Conservation (phyloP, 148 eudicot species). For the Amaranthus cruentus region DNA sequence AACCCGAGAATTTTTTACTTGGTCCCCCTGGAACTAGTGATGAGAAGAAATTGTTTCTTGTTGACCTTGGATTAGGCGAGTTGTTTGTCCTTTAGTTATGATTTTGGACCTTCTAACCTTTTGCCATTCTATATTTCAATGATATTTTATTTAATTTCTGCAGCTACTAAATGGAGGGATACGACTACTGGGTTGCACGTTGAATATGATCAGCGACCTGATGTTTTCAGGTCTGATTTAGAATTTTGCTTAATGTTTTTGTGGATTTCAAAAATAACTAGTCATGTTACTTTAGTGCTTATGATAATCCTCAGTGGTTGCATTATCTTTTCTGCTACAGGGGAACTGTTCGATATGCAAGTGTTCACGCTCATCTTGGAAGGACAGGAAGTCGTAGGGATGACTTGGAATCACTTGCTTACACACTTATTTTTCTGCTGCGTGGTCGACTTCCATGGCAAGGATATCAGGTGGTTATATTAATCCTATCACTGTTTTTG, state of each 20-base stretch:
- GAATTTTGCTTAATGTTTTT: neutral
- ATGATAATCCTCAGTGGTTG: neutral
- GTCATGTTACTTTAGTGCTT: neutral
- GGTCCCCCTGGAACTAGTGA: constrained; percentile 80
- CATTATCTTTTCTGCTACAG: constrained; percentile 33
- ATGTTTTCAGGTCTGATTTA: constrained; percentile 65
- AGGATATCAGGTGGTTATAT: constrained; percentile 58
- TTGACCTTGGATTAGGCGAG: constrained; percentile 88
- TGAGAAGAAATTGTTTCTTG: constrained; percentile 81
- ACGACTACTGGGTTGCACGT: constrained; percentile 65
- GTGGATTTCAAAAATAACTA: constrained; percentile 4
- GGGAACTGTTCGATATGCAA: constrained; percentile 94
- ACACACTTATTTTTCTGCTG: constrained; percentile 82
- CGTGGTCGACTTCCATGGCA: constrained; percentile 98
- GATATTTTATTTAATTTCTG: constrained; percentile 11
- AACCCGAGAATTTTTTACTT: constrained; percentile 94
- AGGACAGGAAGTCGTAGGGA: constrained; percentile 93
- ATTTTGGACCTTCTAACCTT: neutral
- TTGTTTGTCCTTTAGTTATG: neutral
- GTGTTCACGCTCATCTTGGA: constrained; percentile 97
- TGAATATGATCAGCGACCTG: constrained; percentile 91
- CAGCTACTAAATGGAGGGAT: constrained; percentile 85
- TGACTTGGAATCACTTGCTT: constrained; percentile 95
- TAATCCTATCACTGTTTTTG: neutral
- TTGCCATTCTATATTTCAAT: neutral